phyloP scores from a whole-genome alignment of 148 eudicot genomes.

The Nyssa sinensis region DNA sequence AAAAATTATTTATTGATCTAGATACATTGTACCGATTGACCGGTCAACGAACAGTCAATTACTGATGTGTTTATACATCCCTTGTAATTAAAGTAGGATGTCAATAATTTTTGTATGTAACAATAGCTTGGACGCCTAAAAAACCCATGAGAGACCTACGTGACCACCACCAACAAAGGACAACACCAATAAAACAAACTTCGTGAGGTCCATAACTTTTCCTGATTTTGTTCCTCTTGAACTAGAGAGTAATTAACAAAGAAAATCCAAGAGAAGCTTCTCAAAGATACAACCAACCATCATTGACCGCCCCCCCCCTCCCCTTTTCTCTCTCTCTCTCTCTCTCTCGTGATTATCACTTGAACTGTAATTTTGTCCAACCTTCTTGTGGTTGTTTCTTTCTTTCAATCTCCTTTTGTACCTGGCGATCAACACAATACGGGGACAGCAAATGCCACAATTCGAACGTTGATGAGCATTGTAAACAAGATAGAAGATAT shows the following conservation, averaged over 20 bases:
- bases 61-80: too few relatives aligned
- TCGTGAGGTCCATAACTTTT: constrained; percentile 10
- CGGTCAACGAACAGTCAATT: too few relatives aligned
- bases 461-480: neutral
- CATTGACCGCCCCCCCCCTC: constrained; percentile 24
- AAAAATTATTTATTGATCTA: too few relatives aligned
- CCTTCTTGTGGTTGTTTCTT: constrained; percentile 19
- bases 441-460: constrained; percentile 4
- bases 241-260: neutral
- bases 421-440: constrained; percentile 30
- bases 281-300: constrained; percentile 13
- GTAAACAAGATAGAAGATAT: neutral
- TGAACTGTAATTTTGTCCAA: constrained; percentile 8
- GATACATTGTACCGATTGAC: neutral
- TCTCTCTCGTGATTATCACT: constrained; percentile 23
- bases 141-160: constrained; percentile 7
- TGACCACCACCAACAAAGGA: constrained; percentile 19
- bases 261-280: neutral
- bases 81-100: neutral
- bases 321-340: constrained; percentile 24
- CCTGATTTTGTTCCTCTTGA: neutral
- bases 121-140: neutral
- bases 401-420: constrained; percentile 8
- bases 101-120: neutral
- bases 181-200: constrained; percentile 7